Conservation (phyloP, 1,284 basidiomycete genomes). For the Rhodotorula sp. region DNA sequence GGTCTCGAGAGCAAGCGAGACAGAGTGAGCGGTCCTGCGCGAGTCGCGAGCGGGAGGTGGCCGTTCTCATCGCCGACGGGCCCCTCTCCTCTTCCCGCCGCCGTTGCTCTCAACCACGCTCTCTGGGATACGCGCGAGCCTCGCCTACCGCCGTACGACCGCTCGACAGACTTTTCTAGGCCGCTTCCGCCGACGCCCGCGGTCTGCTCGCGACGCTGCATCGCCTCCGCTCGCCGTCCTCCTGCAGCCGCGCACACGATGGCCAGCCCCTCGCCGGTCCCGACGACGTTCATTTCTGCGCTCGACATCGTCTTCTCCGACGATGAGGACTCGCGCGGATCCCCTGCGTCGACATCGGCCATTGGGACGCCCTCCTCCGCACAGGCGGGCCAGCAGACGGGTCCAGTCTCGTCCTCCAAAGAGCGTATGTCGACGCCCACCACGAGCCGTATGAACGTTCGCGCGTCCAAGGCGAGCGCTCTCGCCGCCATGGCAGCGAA, state of each 20-base stretch:
- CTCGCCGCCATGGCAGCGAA: conserved; percentile 11
- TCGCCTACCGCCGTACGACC: neutral
- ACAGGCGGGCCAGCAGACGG: neutral
- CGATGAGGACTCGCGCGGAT: conserved; percentile 10
- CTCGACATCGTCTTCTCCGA: conserved; percentile 22
- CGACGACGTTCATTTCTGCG: conserved; percentile 17
- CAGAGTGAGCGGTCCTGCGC: neutral
- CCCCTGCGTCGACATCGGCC: neutral
- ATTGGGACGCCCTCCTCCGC: neutral
- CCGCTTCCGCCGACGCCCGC: neutral
- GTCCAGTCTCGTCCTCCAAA: conserved; percentile 6
- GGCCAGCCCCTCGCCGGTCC: conserved; percentile 8
- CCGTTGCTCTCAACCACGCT: neutral
- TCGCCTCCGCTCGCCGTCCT: neutral
- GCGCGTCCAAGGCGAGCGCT: conserved; percentile 23
- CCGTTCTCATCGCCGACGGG: neutral
- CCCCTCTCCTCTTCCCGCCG: neutral
- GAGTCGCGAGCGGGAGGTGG: neutral
- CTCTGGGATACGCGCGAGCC: neutral
- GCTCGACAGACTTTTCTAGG: neutral
- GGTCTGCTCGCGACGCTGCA: neutral
- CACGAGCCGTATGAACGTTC: conserved; percentile 23
- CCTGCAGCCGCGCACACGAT: neutral
- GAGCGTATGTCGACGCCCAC: conserved; percentile 19
- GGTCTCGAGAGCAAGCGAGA: neutral